phyloP scores from a whole-genome alignment of 257 asterid species.

The Plantago elongata region DNA sequence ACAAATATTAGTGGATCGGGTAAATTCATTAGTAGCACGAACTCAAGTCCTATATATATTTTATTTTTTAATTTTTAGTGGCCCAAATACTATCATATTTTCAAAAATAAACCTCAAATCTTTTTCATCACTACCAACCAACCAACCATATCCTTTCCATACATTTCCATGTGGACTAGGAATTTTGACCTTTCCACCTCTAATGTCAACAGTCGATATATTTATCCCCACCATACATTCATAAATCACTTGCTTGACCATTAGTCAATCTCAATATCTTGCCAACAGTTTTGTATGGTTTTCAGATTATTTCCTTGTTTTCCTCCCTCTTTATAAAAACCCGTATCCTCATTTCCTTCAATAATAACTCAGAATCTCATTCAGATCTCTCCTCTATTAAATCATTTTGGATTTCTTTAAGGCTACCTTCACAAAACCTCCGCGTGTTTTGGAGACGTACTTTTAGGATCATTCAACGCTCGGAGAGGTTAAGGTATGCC shows the following conservation, averaged over 20 bases:
- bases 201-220: not conserved
- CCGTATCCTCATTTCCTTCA: not conserved
- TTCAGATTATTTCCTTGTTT: not conserved
- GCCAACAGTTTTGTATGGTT: slow-evolving; percentile 3
- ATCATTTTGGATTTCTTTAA: too few relatives aligned
- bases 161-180: slow-evolving; percentile 11
- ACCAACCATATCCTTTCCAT: slow-evolving; percentile 7
- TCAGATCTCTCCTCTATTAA: not conserved
- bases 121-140: not conserved
- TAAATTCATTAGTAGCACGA: too few relatives aligned
- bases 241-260: not conserved
- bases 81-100: too few relatives aligned
- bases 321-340: not conserved
- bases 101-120: slow-evolving; percentile 2
- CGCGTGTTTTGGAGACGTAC: too few relatives aligned
- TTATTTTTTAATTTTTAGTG: too few relatives aligned
- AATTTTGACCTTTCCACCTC: slow-evolving; percentile 11
- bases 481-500: not conserved
- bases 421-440: too few relatives aligned
- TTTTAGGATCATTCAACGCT: not conserved
- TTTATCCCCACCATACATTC: slow-evolving; percentile 28
- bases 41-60: too few relatives aligned
- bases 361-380: not conserved
- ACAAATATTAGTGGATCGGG: too few relatives aligned
- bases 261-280: not conserved